Conservation (phyloP, 805 yeast genomes). For the Candida silvicultrix region DNA sequence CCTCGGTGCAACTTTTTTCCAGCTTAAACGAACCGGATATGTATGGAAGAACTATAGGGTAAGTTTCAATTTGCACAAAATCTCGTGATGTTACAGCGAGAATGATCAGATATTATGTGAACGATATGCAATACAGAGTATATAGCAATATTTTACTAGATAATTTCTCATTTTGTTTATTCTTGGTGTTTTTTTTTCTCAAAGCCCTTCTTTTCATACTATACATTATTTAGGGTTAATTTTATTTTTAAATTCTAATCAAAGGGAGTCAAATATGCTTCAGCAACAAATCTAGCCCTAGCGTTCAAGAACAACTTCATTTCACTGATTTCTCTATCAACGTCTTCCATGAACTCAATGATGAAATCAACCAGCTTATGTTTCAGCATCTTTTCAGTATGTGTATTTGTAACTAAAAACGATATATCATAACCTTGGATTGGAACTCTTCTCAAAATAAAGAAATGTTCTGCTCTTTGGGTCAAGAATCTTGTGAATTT, state of each 20-base stretch:
- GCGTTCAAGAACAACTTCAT: constrained; percentile 96
- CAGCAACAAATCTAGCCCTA: constrained; percentile 96
- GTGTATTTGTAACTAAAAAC: constrained; percentile 87
- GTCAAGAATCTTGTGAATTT: constrained; percentile 91
- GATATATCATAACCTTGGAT: constrained; percentile 89
- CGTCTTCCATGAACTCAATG: constrained; percentile 98
- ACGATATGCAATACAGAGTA: no score
- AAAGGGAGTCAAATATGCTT: constrained; percentile 86
- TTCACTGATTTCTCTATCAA: constrained; percentile 96
- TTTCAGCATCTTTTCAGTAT: constrained; percentile 93
- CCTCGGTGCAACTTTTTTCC: no score
- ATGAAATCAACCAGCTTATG: constrained; percentile 94
- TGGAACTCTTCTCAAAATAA: constrained; percentile 86
- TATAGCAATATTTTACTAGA: no score
- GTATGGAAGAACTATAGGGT: no score
- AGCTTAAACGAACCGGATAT: no score
- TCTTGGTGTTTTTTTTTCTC: no score
- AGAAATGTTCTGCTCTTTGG: constrained; percentile 92
- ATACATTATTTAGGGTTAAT: no score
- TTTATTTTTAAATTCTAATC: constrained; percentile 39
- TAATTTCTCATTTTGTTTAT: no score
- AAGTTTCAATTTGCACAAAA: no score
- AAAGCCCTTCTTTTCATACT: neutral
- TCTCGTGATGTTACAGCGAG: no score
- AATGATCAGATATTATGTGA: no score